Conservation (phyloP, 768 basidiomycete genomes). For the Tylopilus felleus region DNA sequence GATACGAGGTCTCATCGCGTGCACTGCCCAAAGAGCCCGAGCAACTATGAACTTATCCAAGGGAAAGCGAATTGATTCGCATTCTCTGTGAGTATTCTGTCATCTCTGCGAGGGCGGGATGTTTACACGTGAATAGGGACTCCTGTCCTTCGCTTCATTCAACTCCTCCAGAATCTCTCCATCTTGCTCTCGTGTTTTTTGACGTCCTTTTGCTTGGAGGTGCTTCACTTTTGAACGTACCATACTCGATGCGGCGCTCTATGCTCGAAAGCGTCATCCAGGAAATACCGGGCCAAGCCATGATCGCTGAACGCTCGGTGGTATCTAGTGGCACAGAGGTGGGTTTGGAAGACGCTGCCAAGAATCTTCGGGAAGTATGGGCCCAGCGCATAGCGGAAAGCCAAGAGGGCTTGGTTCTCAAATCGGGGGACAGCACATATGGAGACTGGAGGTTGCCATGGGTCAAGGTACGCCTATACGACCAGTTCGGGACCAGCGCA, state of each 20-base stretch:
- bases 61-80: conserved; percentile 20
- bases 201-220: conserved; percentile 74
- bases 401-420: conserved; percentile 76
- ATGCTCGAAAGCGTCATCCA: conserved; percentile 57
- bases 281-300: conserved; percentile 54
- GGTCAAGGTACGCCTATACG: conserved; percentile 57
- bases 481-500: conserved; percentile 11
- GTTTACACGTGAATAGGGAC: conserved; percentile 22
- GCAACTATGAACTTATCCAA: conserved; percentile 23
- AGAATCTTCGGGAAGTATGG: conserved; percentile 44
- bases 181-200: conserved; percentile 83
- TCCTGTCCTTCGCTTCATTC: conserved; percentile 44
- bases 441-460: conserved; percentile 64
- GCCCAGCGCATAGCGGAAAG: conserved; percentile 47
- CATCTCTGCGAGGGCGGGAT: not conserved
- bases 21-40: conserved; percentile 56
- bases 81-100: conserved; percentile 15
- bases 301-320: conserved; percentile 54
- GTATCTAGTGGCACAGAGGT: conserved; percentile 32
- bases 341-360: conserved; percentile 11
- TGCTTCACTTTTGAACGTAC: conserved; percentile 47
- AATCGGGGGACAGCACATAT: conserved; percentile 67
- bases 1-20: conserved; percentile 57
- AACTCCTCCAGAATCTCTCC: conserved; percentile 40
- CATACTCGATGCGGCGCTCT: conserved; percentile 59